These are phyloP conservation scores for Ceratobasidium theobromae DNA, from an alignment of 1,284 basidiomycete species.

Conservation along the genomic window DNA sequence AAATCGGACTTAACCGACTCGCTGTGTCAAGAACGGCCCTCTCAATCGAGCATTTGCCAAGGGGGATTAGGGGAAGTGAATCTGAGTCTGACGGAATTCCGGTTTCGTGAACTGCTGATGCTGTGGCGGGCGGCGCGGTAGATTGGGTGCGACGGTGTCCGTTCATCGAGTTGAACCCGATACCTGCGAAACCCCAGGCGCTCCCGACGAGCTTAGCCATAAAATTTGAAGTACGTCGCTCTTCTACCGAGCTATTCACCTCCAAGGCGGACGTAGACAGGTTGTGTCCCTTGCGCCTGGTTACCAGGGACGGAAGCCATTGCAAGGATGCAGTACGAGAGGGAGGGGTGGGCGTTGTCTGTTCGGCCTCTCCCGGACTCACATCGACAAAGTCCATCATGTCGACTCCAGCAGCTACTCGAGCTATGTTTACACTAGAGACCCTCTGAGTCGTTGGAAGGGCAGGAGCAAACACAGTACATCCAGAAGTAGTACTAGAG, in stretches of 20 bases:
- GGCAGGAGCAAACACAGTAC: conserved; percentile 10
- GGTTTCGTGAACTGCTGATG: not conserved
- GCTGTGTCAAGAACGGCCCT: not conserved
- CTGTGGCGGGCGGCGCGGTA: too few species aligned
- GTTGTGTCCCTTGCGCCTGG: not conserved
- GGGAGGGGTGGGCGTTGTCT: conserved; percentile 2
- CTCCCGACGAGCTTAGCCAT: conserved; percentile 20
- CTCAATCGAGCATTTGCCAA: conserved; percentile 6
- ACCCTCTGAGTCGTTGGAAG: not conserved
- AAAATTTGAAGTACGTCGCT: conserved; percentile 3
- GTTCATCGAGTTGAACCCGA: conserved; percentile 5
- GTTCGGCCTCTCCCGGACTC: not conserved
- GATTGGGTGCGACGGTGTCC: not conserved
- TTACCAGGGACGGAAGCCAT: conserved; percentile 3
- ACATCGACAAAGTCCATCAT: conserved; percentile 14
- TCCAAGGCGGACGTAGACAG: conserved; percentile 4
- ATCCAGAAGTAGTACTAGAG: not conserved
- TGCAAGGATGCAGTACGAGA: not conserved
- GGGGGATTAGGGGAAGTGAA: not conserved
- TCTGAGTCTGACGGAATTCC: too few species aligned
- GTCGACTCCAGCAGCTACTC: not conserved
- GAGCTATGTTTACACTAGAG: conserved; percentile 1
- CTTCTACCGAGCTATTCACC: not conserved
- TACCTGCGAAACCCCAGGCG: conserved; percentile 18
- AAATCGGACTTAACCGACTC: not conserved